Conservation (phyloP, 2,329 filamentous ascomycete species). For the Dryadomyces quercivorus region DNA sequence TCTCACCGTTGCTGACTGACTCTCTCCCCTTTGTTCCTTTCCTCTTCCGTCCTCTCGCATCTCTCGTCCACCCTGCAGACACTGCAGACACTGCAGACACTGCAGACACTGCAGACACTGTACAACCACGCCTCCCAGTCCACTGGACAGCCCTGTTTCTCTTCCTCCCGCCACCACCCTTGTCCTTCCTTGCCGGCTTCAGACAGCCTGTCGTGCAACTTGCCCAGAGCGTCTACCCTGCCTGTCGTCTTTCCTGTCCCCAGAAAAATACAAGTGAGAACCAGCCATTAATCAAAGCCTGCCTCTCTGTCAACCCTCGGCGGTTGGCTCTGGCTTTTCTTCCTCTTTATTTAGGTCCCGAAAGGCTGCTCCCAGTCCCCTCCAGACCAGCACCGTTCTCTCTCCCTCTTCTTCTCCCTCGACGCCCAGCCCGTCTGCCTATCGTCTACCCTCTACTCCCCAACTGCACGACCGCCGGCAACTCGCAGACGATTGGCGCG, state of each 20-base stretch:
- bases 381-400: conserved; percentile 29
- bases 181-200: conserved; percentile 1
- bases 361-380: conserved; percentile 36
- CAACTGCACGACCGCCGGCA: background rate
- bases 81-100: too few relatives aligned
- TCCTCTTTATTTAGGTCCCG: conserved; percentile 28
- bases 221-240: conserved; percentile 1
- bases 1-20: background rate
- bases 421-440: conserved; percentile 17
- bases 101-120: too few relatives aligned
- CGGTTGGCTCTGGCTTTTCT: background rate
- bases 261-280: background rate
- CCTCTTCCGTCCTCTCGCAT: background rate
- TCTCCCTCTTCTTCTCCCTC: conserved; percentile 28
- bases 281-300: background rate
- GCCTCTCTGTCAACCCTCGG: background rate
- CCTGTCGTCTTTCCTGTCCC: background rate
- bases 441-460: conserved; percentile 15
- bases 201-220: conserved; percentile 17
- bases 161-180: background rate
- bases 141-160: background rate
- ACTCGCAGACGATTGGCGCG: conserved; percentile 7
- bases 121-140: background rate
- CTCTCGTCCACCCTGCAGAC: too few relatives aligned
- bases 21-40: background rate